Conservation (phyloP, 176 grass and related monocot genomes). For the Alloteropsis semialata region DNA sequence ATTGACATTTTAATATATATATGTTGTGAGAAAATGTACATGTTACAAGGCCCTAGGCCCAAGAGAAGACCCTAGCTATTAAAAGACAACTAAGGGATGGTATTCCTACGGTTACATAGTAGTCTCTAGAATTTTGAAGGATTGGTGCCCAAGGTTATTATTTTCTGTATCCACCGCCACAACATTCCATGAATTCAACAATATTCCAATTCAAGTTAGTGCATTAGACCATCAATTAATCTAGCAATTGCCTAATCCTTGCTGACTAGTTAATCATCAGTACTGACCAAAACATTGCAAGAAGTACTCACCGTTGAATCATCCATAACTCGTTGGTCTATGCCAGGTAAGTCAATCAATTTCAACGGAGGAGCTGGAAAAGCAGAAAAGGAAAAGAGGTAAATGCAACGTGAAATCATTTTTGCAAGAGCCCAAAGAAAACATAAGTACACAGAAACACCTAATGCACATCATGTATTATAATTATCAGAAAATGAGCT, state of each 20-base stretch:
- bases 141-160: not conserved
- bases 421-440: not conserved
- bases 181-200: slow-evolving; percentile 4
- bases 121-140: not conserved
- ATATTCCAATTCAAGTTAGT: not conserved
- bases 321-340: slow-evolving; percentile 89
- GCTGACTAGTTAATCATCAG: not conserved
- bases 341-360: slow-evolving; percentile 95
- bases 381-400: not conserved
- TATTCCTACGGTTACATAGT: not conserved
- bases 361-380: slow-evolving; percentile 91
- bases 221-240: not conserved
- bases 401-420: slow-evolving; percentile 18
- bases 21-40: too few relatives aligned
- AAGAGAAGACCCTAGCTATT: too few relatives aligned
- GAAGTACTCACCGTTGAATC: slow-evolving; percentile 69
- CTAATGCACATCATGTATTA: not conserved
- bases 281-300: not conserved
- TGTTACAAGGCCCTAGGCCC: too few relatives aligned
- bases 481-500: not conserved
- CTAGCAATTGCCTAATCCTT: not conserved
- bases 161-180: not conserved
- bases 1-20: too few relatives aligned
- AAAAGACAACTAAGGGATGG: too few relatives aligned
- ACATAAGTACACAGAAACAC: slow-evolving; percentile 1